Evolutionary conservation across 345 rosid genomes (phyloP).

Genomic region (Eucalyptus paniculata): DNA sequence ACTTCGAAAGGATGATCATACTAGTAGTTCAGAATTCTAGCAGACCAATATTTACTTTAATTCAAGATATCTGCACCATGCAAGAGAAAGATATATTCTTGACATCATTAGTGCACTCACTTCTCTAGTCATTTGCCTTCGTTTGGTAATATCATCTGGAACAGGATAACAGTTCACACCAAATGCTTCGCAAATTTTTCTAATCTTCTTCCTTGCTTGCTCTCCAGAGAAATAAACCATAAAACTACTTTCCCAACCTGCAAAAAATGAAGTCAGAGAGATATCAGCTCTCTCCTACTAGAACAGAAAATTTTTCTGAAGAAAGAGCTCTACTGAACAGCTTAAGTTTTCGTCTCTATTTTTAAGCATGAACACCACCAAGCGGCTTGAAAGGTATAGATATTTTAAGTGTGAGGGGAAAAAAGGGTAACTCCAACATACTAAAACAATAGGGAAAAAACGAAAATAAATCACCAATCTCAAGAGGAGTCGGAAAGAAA

Average conservation of each 20-base stretch:
- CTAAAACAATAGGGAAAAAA: background rate
- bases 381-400: background rate
- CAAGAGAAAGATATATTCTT: background rate
- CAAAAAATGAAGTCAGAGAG: background rate
- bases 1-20: background rate
- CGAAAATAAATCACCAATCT: background rate
- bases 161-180: slow-evolving; percentile 93
- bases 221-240: slow-evolving; percentile 95
- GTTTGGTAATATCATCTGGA: slow-evolving; percentile 80
- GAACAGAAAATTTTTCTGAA: background rate
- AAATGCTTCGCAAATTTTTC: slow-evolving; percentile 94
- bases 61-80: background rate
- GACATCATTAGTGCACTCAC: slow-evolving; percentile 21
- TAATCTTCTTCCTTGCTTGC: slow-evolving; percentile 80
- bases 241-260: slow-evolving; percentile 81
- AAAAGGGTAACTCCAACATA: background rate
- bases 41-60: background rate
- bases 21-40: background rate
- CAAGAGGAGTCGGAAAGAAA: background rate
- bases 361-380: background rate
- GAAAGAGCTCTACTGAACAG: background rate
- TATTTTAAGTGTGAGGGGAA: background rate
- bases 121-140: slow-evolving; percentile 83
- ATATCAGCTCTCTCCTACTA: background rate
- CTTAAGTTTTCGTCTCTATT: background rate